Base-by-base conservation (phyloP, 768 basidiomycete species). In the Sarcomyxa edulis region DNA sequence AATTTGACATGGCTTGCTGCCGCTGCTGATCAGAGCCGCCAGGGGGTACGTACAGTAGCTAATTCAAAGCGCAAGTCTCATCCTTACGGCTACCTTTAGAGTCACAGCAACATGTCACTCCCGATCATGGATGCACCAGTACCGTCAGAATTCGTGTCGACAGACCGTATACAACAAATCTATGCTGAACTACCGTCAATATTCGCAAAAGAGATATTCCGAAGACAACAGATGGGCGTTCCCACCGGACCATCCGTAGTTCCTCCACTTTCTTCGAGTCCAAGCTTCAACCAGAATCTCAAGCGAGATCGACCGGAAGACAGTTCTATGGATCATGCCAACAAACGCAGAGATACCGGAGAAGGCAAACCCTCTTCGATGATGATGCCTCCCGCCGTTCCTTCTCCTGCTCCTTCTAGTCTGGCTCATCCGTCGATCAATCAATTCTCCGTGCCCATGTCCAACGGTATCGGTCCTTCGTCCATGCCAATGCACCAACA, bases 1-100 rank as follows among this genome's bases (percentile, higher is more conserved):
- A 89, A 88, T 54, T 65, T 89, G 10, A 63, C 72, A 2, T 87
- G 79, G 78, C 58, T 87, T 46, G 81, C 82, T 32, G 71, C 76
- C 14, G 75, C 72, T n/a, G 79, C 76, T 28, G 84, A 87, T 47
- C 68, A 68, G 12, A 66, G 56, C 30, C 68, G 66, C 34, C 66
- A 64, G 50, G 64, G 60, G 26, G 78, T 78, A 61, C 35, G 72
- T 59, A 14, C 26, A 11, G 32, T 18, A 12, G 15, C 14, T 8
- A 30, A 11, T 19, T 14, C 29, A 10, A 21, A n/a, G 10, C 9
- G 3, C 9, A 7, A 25, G 21, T 39, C n/a, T 32, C 20, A 12
- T 31, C 15, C 20, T 15, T 22, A n/a, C 16, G 16, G 20, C 11
- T 25, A 18, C 27, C 1, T 18, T 22, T 27, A 59, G 66, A 59